phyloP scores from a whole-genome alignment of 345 rosid species.

The Acer negundo region DNA sequence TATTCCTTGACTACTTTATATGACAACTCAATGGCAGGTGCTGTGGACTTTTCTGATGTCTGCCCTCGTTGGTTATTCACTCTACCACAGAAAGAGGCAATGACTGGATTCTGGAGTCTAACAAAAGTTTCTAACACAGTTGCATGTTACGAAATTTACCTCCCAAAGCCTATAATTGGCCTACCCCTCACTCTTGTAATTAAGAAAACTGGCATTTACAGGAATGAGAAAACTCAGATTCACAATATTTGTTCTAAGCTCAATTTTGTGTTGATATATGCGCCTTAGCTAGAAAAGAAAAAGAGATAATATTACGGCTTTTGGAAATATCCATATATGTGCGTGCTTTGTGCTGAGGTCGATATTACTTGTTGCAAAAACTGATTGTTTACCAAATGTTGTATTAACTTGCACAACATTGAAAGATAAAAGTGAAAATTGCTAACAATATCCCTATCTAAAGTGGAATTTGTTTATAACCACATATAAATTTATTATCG shows the following conservation, averaged over 20 bases:
- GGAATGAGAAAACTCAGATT: not conserved
- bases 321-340: not conserved
- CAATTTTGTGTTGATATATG: not conserved
- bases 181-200: conserved; percentile 16
- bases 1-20: not conserved
- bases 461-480: too few relatives aligned
- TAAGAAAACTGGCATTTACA: not conserved
- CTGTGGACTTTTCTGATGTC: conserved; percentile 98
- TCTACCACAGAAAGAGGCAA: conserved; percentile 85
- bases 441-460: too few relatives aligned
- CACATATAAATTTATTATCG: too few relatives aligned
- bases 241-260: not conserved
- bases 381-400: not conserved
- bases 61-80: conserved; percentile 91
- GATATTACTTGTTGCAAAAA: not conserved
- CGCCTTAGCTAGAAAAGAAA: not conserved
- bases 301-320: not conserved
- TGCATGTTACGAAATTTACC: not conserved
- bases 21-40: conserved; percentile 48
- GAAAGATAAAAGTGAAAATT: not conserved
- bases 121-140: not conserved
- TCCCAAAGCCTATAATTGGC: not conserved
- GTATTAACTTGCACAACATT: not conserved
- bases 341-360: not conserved
- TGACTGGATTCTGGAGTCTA: conserved; percentile 24